These are phyloP conservation scores for Paraphaeosphaeria sporulosa DNA, from an alignment of 2,329 filamentous ascomycete species.

Conservation along the genomic window DNA sequence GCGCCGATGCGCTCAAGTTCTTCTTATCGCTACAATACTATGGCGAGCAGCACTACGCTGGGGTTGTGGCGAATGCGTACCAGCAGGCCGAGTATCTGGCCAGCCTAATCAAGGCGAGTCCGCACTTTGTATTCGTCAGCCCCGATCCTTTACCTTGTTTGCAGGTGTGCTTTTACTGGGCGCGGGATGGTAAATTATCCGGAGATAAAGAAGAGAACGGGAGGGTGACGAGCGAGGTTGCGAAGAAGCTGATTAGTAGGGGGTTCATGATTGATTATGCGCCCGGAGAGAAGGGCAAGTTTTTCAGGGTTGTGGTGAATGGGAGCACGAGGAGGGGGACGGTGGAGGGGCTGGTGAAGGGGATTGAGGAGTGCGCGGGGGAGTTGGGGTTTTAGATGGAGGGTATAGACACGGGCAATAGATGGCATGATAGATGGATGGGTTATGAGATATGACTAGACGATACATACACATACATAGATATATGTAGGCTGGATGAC, in stretches of 20 bases:
- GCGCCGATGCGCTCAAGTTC: constrained; percentile 85
- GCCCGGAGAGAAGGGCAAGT: constrained; percentile 67
- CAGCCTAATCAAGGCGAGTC: constrained; percentile 60
- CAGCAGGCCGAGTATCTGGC: constrained; percentile 74
- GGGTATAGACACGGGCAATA: too few relatives aligned
- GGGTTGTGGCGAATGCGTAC: constrained; percentile 72
- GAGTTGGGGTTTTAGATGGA: constrained; percentile 40
- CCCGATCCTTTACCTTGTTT: constrained; percentile 78
- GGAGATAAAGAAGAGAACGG: constrained; percentile 59
- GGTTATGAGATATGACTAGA: neutral
- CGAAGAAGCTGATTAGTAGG: constrained; percentile 60
- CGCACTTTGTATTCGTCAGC: constrained; percentile 75
- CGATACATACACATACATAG: neutral
- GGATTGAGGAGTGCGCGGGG: constrained; percentile 59
- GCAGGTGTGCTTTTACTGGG: constrained; percentile 94
- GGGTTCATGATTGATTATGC: constrained; percentile 77
- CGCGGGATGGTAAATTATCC: constrained; percentile 62
- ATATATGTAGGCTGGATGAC: neutral
- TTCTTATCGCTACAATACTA: constrained; percentile 91
- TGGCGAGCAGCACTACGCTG: constrained; percentile 75
- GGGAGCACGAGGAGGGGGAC: constrained; percentile 66
- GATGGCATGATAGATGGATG: neutral
- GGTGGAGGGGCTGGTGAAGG: constrained; percentile 67
- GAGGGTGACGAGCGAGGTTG: constrained; percentile 63
- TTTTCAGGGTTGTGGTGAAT: constrained; percentile 75